Conservation (phyloP, 2,329 filamentous ascomycete genomes). For the Arthrobotrys sinensis region DNA sequence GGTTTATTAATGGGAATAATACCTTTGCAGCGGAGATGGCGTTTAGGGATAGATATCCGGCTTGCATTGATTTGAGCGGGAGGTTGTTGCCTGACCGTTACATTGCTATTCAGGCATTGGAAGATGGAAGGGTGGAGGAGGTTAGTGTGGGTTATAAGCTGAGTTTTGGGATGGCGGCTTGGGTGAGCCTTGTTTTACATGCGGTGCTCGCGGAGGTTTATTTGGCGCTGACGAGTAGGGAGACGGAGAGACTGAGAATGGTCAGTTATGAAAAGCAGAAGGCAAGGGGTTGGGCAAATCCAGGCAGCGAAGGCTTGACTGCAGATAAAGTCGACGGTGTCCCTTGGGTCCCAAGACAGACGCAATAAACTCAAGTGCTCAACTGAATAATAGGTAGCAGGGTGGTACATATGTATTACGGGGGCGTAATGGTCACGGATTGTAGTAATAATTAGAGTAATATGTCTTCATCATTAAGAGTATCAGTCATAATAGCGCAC, state of each 20-base stretch:
- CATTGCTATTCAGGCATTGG: conserved; percentile 46
- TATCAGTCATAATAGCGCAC: background rate
- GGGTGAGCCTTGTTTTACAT: conserved; percentile 73
- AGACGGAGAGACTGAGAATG: conserved; percentile 72
- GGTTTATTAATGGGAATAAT: conserved; percentile 27
- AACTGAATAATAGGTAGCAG: background rate
- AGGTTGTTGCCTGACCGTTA: conserved; percentile 51
- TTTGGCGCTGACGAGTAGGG: conserved; percentile 72
- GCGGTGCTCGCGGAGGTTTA: conserved; percentile 71
- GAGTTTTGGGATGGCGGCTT: conserved; percentile 72
- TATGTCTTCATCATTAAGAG: background rate
- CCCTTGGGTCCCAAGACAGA: conserved; percentile 12
- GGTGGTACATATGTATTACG: background rate
- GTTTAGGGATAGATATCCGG: conserved; percentile 39
- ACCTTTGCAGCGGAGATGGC: background rate
- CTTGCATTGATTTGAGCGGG: conserved; percentile 27
- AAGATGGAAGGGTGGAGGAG: conserved; percentile 63
- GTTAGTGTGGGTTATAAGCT: conserved; percentile 69
- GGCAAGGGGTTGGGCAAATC: conserved; percentile 71
- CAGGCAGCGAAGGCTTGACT: conserved; percentile 70
- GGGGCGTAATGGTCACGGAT: background rate
- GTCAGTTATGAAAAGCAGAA: conserved; percentile 74
- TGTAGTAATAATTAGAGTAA: conserved; percentile 9
- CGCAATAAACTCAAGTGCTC: background rate
- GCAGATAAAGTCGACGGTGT: conserved; percentile 68